These are phyloP conservation scores for Nakataea oryzae DNA, from an alignment of 2,329 filamentous ascomycete genomes.

Conservation along the genomic window DNA sequence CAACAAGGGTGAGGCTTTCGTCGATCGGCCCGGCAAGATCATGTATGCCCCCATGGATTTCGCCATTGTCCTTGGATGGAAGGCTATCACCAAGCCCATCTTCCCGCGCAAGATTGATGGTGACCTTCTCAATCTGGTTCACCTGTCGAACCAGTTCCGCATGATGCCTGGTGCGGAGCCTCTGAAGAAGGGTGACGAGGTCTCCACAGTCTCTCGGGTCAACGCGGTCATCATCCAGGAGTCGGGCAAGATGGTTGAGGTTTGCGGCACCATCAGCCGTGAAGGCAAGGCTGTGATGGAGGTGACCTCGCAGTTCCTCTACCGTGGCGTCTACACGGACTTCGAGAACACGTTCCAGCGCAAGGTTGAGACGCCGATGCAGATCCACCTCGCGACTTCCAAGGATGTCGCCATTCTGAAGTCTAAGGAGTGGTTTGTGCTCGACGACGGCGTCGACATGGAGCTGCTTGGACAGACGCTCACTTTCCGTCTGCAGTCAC, in stretches of 20 bases:
- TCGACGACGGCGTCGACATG: constrained; percentile 61
- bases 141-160: constrained; percentile 94
- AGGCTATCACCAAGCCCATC: constrained; percentile 98
- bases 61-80: constrained; percentile 96
- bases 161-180: constrained; percentile 96
- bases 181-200: constrained; percentile 86
- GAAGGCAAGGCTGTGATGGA: constrained; percentile 87
- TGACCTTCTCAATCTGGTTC: constrained; percentile 89
- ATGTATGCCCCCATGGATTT: constrained; percentile 98
- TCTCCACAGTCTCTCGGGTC: constrained; percentile 88
- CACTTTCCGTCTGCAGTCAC: constrained; percentile 88
- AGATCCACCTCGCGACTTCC: constrained; percentile 74
- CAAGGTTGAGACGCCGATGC: constrained; percentile 90
- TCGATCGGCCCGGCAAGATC: constrained; percentile 87
- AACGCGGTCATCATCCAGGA: constrained; percentile 98
- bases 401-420: constrained; percentile 90
- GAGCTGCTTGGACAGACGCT: constrained; percentile 88
- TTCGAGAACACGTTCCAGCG: constrained; percentile 98
- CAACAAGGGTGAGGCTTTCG: constrained; percentile 94
- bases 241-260: constrained; percentile 98
- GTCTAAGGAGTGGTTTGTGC: constrained; percentile 95
- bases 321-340: constrained; percentile 85
- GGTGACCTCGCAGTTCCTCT: constrained; percentile 95
- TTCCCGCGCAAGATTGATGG: constrained; percentile 95
- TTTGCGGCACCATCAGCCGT: constrained; percentile 91